Evolutionary conservation across 257 asterid species (phyloP).

Genomic region (Marsdenia floribunda): DNA sequence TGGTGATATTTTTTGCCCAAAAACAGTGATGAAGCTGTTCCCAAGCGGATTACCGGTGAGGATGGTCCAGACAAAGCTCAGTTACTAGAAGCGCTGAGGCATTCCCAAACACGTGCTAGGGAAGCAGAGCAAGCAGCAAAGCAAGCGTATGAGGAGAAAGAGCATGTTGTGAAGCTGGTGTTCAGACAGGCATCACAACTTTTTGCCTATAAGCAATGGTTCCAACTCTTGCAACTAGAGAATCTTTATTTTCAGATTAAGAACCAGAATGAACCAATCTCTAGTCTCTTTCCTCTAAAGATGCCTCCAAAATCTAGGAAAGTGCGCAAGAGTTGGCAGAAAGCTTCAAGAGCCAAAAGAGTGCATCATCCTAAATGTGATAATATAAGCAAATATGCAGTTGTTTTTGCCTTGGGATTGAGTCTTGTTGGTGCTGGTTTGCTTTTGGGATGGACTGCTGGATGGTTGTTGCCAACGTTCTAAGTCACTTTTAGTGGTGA

Average conservation of each 20-base stretch:
- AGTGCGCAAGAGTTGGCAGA: constrained; percentile 36
- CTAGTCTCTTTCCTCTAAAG: constrained; percentile 30
- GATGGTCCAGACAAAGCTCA: constrained; percentile 41
- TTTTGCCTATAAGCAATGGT: constrained; percentile 87
- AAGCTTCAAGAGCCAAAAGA: constrained; percentile 29
- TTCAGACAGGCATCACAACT: constrained; percentile 82
- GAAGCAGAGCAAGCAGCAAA: constrained; percentile 81
- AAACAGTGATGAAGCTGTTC: constrained; percentile 34
- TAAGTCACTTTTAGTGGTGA: constrained; percentile 23
- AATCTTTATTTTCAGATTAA: constrained; percentile 48
- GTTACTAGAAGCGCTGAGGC: constrained; percentile 71
- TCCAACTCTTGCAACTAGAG: constrained; percentile 75
- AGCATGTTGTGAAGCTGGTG: constrained; percentile 58
- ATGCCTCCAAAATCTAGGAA: constrained; percentile 34
- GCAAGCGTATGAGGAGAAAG: constrained; percentile 65
- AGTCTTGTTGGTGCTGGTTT: constrained; percentile 87
- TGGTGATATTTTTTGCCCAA: background rate
- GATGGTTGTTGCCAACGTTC: constrained; percentile 63
- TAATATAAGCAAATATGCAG: constrained; percentile 41
- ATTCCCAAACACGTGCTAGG: constrained; percentile 94
- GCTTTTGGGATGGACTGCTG: constrained; percentile 74
- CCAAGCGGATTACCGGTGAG: constrained; percentile 17
- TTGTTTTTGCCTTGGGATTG: constrained; percentile 65
- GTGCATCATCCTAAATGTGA: constrained; percentile 18
- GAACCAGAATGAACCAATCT: constrained; percentile 35